Percentiles rank a stretch among this genome's conserved stretches.
phyloP scores from a whole-genome alignment of 352 stramenopile species.

The Phytopythium cucurbitacearum region DNA sequence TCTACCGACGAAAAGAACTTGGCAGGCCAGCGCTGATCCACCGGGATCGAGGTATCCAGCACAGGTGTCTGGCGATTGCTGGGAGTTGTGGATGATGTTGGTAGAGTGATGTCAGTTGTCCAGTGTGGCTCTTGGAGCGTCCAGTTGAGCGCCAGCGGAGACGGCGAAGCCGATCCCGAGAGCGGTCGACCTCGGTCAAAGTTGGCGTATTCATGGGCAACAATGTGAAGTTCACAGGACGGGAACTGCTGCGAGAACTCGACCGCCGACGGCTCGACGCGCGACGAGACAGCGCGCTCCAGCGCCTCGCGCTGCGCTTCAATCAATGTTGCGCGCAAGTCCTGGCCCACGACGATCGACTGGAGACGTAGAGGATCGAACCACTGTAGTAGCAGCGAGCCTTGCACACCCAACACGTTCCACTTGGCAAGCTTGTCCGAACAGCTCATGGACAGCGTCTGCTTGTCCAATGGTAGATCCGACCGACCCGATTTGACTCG shows the following conservation, averaged over 20 bases:
- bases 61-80: too few species aligned
- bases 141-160: slow-evolving; percentile 52
- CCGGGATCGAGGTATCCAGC: neutral
- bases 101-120: neutral
- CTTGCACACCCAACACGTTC: slow-evolving; percentile 80
- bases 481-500: slow-evolving; percentile 91
- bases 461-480: slow-evolving; percentile 81
- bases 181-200: slow-evolving; percentile 8
- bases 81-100: neutral
- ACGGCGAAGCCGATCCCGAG: neutral
- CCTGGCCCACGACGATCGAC: slow-evolving; percentile 46
- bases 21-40: neutral
- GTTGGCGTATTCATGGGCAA: neutral
- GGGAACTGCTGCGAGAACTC: neutral
- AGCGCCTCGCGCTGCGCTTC: slow-evolving; percentile 38
- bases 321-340: slow-evolving; percentile 27
- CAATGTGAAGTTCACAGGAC: slow-evolving; percentile 6
- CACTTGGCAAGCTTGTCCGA: slow-evolving; percentile 92
- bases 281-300: slow-evolving; percentile 34
- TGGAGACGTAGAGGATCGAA: slow-evolving; percentile 50
- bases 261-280: slow-evolving; percentile 6
- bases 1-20: slow-evolving; percentile 40
- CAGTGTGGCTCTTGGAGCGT: slow-evolving; percentile 38
- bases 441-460: slow-evolving; percentile 91
- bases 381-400: slow-evolving; percentile 58